Conservation (phyloP, 176 grass and related monocot species). For the Themeda triandra region DNA sequence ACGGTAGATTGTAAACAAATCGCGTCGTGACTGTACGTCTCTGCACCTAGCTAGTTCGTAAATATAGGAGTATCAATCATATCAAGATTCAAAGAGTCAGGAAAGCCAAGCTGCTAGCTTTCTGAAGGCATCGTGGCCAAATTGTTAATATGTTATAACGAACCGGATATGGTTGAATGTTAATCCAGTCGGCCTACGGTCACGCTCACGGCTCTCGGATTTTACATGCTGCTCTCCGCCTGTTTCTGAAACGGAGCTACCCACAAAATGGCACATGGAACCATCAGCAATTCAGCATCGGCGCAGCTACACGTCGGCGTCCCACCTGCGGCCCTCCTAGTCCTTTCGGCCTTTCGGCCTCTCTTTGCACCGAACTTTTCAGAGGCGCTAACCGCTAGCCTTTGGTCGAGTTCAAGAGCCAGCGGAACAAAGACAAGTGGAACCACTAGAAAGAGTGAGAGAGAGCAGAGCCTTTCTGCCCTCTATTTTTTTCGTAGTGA, state of each 20-base stretch:
- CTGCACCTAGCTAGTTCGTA: not conserved
- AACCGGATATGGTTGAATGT: not conserved
- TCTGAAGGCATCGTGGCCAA: not conserved
- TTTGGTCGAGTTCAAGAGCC: constrained; percentile 57
- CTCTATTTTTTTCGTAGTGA: not conserved
- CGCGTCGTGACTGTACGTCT: too few relatives aligned
- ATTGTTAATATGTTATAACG: not conserved
- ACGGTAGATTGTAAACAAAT: too few relatives aligned
- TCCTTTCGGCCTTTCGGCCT: not conserved
- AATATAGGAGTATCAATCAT: too few relatives aligned
- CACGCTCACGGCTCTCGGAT: not conserved
- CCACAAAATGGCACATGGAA: not conserved
- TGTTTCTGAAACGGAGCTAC: constrained; percentile 24
- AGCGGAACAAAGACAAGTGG: constrained; percentile 16
- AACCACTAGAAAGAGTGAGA: not conserved
- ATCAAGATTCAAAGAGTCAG: not conserved
- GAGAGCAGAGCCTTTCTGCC: not conserved
- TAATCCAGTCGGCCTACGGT: not conserved
- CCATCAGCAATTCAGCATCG: not conserved
- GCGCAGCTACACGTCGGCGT: constrained; percentile 29
- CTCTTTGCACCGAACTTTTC: constrained; percentile 32
- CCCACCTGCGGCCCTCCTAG: not conserved
- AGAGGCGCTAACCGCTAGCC: not conserved
- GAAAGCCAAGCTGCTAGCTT: too few relatives aligned
- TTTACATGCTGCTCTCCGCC: constrained; percentile 10